Evolutionary conservation across 148 eudicot genomes (phyloP), one percentile per base, ranked within the genome.

Genomic region (Oxyria digyna): DNA sequence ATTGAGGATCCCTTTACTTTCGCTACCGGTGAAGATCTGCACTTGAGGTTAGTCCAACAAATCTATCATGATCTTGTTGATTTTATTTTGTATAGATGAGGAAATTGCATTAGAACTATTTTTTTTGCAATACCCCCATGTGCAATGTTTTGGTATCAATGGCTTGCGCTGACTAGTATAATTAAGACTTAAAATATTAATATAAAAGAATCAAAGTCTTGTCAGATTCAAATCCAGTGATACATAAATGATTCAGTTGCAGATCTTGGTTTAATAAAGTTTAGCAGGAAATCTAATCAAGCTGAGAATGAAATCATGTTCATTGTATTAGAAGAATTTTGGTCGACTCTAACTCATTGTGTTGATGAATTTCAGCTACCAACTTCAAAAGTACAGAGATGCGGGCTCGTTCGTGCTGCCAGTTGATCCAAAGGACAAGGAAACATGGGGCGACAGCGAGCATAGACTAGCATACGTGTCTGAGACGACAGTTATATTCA

Each of bases 381-480:
- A 88, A 81, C 98, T 94, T 62, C 98, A 90, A 64, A 94, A 94
- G 77, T 94, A 94, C 82, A 79, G 97, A 80, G 79, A 90, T 48
- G 97, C 92, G 0, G 89, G 92, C 4, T 87, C 98, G n/a, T 94
- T 82, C 67, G 97, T 90, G 49, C 76, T 94, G 8, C 97, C 98
- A 13, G 92, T 94, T 7, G 87, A 94, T 48, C 86, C 96, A 7
- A 86, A 82, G 32, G 98, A 94, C 76, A 90, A 94, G 71, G 98
- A 94, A 74, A 94, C 96, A 62, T 94, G 98, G 98, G 98, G 98
- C 0, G 98, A 94, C 62, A 94, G 98, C 46, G 98, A 94, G 67
- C 98, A 94, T 72, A 77, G 98, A 26, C 96, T 94, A 0, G 98
- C 98, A 7, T 94, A 94, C 59, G 91, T 94, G 14, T 86, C 98